Conservation (phyloP, 805 yeast genomes). For the Hanseniaspora singularis region DNA sequence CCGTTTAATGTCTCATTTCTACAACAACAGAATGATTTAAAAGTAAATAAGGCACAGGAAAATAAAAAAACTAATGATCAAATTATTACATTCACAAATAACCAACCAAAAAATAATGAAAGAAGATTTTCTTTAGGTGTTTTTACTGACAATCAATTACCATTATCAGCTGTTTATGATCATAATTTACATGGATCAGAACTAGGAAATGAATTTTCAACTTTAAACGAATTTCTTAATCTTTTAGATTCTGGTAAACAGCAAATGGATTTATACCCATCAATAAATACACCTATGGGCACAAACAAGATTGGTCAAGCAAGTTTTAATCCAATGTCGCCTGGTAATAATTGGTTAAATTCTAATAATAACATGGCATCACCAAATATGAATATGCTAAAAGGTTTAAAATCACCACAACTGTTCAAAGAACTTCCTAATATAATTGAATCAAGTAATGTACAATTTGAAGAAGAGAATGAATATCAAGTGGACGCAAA, state of each 20-base stretch:
- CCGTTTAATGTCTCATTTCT: neutral
- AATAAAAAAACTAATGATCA: neutral
- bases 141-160: slow-evolving; percentile 12
- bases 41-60: neutral
- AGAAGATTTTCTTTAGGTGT: slow-evolving; percentile 9
- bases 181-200: slow-evolving; percentile 12
- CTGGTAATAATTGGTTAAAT: neutral
- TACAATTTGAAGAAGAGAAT: too few relatives aligned
- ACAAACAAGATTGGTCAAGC: neutral
- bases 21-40: neutral
- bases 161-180: slow-evolving; percentile 12
- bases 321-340: neutral
- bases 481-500: too few relatives aligned
- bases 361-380: neutral
- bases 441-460: neutral
- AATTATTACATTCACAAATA: neutral
- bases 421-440: neutral
- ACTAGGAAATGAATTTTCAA: slow-evolving; percentile 14
- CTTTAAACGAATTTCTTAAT: slow-evolving; percentile 11
- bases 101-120: neutral
- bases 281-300: neutral
- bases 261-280: neutral
- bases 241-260: slow-evolving; percentile 3
- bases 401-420: neutral
- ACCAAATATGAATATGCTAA: neutral